These are phyloP conservation scores for Spathaspora girioi DNA, from an alignment of 805 yeast species.

Conservation along the genomic window DNA sequence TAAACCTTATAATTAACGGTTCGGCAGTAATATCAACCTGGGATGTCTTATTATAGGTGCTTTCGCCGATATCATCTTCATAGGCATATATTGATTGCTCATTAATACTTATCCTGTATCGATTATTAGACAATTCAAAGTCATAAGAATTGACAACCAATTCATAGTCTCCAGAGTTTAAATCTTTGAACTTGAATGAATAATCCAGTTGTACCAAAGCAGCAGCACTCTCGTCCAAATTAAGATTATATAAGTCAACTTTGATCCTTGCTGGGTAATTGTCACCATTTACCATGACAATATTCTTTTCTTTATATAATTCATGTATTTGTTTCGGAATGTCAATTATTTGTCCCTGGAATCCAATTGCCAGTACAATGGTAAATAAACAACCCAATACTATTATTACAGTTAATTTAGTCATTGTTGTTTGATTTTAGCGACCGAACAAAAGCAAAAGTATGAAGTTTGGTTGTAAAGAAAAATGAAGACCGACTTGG, in stretches of 20 bases:
- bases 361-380: constrained; percentile 9
- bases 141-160: constrained; percentile 34
- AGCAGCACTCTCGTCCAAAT: constrained; percentile 1
- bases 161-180: constrained; percentile 31
- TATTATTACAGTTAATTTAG: neutral
- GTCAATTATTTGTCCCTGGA: constrained; percentile 22
- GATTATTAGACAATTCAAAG: constrained; percentile 20
- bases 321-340: constrained; percentile 23
- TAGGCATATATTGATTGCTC: constrained; percentile 16
- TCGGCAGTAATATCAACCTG: constrained; percentile 10
- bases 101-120: constrained; percentile 24
- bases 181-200: constrained; percentile 19
- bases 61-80: constrained; percentile 16
- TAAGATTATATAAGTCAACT: constrained; percentile 16
- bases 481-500: neutral
- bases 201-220: constrained; percentile 23
- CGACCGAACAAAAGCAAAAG: neutral
- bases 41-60: constrained; percentile 16
- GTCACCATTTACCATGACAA: constrained; percentile 27
- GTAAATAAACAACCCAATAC: neutral
- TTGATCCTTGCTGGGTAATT: constrained; percentile 31
- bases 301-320: constrained; percentile 8
- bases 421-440: neutral
- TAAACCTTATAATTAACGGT: constrained; percentile 20
- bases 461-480: neutral